Evolutionary conservation across 225 moss, liverwort and hornwort genomes (phyloP), one percentile per base, ranked within the genome.

Genomic region (Neckera pumila): DNA sequence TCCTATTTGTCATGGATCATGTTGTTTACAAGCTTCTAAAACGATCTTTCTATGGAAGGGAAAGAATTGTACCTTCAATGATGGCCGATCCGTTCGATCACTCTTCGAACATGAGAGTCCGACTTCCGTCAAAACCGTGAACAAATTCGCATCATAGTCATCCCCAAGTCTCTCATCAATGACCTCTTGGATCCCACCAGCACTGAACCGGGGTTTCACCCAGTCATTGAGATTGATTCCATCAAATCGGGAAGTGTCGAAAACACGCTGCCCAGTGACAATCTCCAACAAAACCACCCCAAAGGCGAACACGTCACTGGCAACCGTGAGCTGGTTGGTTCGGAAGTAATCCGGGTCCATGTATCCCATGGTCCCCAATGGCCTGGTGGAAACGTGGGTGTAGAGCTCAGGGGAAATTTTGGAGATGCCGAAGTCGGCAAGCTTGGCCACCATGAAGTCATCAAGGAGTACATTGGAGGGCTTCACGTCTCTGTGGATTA

Each of bases 281-380:
- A 91, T 60, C 85, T 91, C 91, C 31, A 89, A 70, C 70, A 89
- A 8, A 11, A 91, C 89, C 8, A 91, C 72, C 16, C 91, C 91
- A 10, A 81, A 91, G 23, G 91, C 89, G 18, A 80, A 91, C 38
- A 91, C 85, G 2, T 89, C 91, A 23, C 89, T 91, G 61, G 87
- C 85, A 4, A 77, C 3, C 0, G 91, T 91, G 1, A 89, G 85
- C 47, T 85, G 91, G 77, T 87, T 87, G 34, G 91, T 89, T 6
- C 89, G 87, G 67, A 87, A 91, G 85, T 91, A 91, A 16, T 89
- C 91, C 8, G 91, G 91, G 78, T 91, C 91, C 34, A 91, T 67
- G 77, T 81, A 91, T 12, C 91, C 91, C 60, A 87, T 81, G 16
- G 91, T 91, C 25, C 91, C 91, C 27, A 88, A 11, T 0, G 89